phyloP scores from a whole-genome alignment of 2,329 filamentous ascomycete genomes.

The Endocalyx cinctus region DNA sequence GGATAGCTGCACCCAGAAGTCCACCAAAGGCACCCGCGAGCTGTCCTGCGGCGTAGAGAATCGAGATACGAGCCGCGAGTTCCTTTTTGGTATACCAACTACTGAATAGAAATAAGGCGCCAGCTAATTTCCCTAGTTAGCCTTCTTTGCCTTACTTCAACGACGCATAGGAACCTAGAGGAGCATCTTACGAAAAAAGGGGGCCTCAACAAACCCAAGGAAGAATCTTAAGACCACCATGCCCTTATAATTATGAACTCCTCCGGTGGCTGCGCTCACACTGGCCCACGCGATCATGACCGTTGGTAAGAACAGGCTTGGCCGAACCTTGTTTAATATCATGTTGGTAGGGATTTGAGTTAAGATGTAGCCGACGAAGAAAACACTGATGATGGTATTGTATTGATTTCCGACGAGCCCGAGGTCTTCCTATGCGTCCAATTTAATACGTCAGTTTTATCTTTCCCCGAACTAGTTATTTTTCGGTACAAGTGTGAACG shows the following conservation, averaged over 20 bases:
- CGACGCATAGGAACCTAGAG: too few species aligned
- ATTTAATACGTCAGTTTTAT: too few species aligned
- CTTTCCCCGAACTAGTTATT: too few species aligned
- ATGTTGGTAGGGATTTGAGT: conserved; percentile 60
- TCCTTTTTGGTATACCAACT: conserved; percentile 64
- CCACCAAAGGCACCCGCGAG: conserved; percentile 58
- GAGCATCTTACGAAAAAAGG: conserved; percentile 59
- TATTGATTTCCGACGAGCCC: conserved; percentile 57
- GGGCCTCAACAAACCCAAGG: conserved; percentile 59
- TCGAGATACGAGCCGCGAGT: conserved; percentile 48
- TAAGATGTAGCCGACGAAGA: conserved; percentile 64
- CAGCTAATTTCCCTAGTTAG: too few species aligned
- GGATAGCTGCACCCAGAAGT: conserved; percentile 52
- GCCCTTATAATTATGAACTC: conserved; percentile 45
- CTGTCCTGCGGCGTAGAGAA: conserved; percentile 56
- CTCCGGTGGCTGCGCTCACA: conserved; percentile 53
- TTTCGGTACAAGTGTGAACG: too few species aligned
- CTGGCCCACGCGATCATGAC: conserved; percentile 58
- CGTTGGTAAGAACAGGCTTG: conserved; percentile 46
- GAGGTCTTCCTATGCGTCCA: too few species aligned
- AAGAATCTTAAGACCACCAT: conserved; percentile 55
- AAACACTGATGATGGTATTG: conserved; percentile 57
- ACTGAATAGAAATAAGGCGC: too few species aligned
- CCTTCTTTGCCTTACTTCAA: too few species aligned
- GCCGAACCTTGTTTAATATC: conserved; percentile 51